Base-by-base conservation (phyloP, 2,329 filamentous ascomycete genomes). In the Alternaria hordeiaustralica region DNA sequence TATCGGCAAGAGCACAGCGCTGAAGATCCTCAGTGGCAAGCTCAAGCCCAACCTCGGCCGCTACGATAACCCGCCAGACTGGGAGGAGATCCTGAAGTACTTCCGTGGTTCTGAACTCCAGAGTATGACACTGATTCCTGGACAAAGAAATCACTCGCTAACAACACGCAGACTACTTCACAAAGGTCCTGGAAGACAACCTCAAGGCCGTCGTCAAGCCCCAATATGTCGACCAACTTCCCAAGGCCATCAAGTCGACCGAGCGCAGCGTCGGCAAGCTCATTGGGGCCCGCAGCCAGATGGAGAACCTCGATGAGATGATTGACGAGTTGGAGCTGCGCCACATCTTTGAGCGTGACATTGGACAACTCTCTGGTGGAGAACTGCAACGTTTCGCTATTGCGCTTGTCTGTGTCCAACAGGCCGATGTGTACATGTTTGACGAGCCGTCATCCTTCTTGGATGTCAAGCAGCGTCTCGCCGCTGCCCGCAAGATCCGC, bases 1-100 rank as follows among this genome's bases (percentile, higher is more conserved):
- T 93, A 99, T 98, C 76, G 96, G 96, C 83, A 99, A 99, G 89
- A 97, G 94, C 85, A 99, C 96, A n/a, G 96, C 96, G 9, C 85
- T 99, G 81, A 99, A 99, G 87, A 97, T 99, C 81, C 89, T 99
- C 76, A 97, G 93, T 77, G 96, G 96, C 79, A 99, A 98, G 85
- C 87, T 99, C 77, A 99, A 99, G 89, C 96, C 96, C 64, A 99
- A 99, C 82, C 82, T 99, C 83, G 96, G 96, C 71, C 88, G 92
- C 79, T 97, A 92, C 80, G 94, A 98, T 72, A 96, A 98, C 82
- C 95, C 96, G 9, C 96, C 96, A 13, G 96, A 99, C 81, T 99
- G 96, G 96, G 94, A 98, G 84, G 96, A 98, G 83, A 96, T 99
- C 64, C 88, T 99, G 83, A 97, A 96, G 85, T 92, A 99, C 82